phyloP scores from a whole-genome alignment of 1,284 basidiomycete genomes.

The Xerocomus minutiporus region DNA sequence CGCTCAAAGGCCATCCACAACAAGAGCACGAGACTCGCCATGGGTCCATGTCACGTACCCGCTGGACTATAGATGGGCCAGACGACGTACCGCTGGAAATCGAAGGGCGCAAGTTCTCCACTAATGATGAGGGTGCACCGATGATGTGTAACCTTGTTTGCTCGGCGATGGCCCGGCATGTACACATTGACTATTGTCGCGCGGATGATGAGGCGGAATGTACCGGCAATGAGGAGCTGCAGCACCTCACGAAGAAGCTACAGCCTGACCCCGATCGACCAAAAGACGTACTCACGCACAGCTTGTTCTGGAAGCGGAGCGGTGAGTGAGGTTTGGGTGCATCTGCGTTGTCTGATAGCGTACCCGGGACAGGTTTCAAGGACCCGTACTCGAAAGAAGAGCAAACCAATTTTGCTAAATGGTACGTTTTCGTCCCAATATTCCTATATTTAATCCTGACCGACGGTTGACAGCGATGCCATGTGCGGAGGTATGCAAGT shows the following conservation, averaged over 20 bases:
- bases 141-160: slow-evolving; percentile 62
- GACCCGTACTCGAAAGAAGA: slow-evolving; percentile 59
- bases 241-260: slow-evolving; percentile 43
- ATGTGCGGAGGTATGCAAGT: slow-evolving; percentile 38
- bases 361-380: slow-evolving; percentile 23
- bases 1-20: slow-evolving; percentile 49
- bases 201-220: slow-evolving; percentile 36
- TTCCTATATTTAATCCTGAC: background rate
- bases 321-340: slow-evolving; percentile 32
- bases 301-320: slow-evolving; percentile 50
- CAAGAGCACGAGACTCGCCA: slow-evolving; percentile 59
- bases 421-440: slow-evolving; percentile 31
- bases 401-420: slow-evolving; percentile 49
- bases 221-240: slow-evolving; percentile 37
- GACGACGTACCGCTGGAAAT: slow-evolving; percentile 47
- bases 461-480: slow-evolving; percentile 42
- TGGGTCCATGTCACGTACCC: slow-evolving; percentile 56
- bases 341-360: background rate
- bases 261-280: slow-evolving; percentile 41
- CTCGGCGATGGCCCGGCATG: slow-evolving; percentile 48
- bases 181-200: slow-evolving; percentile 56
- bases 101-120: slow-evolving; percentile 50
- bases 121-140: slow-evolving; percentile 56
- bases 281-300: slow-evolving; percentile 56
- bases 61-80: slow-evolving; percentile 52